Evolutionary conservation across 345 rosid genomes (phyloP).

Genomic region (Aquilaria malaccensis): DNA sequence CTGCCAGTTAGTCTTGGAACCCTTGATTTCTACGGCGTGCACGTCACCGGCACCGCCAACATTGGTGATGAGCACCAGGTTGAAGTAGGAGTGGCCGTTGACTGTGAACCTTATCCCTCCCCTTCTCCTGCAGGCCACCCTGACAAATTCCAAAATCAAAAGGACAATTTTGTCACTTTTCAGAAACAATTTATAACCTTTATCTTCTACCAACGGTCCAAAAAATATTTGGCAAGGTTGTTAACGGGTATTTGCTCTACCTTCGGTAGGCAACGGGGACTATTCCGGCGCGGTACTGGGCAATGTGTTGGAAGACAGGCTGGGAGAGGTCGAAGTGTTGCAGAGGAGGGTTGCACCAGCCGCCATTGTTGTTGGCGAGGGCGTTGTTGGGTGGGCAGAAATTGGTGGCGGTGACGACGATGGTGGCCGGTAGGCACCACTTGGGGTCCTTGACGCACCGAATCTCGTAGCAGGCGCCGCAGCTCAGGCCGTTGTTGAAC

Average conservation of each 20-base stretch:
- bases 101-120: conserved; percentile 75
- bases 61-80: conserved; percentile 63
- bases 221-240: not conserved
- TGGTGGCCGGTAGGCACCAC: conserved; percentile 75
- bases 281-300: conserved; percentile 72
- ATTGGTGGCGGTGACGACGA: conserved; percentile 70
- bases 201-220: conserved; percentile 37
- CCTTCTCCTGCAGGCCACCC: conserved; percentile 61
- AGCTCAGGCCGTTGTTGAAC: conserved; percentile 66
- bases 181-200: not conserved
- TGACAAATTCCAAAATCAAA: conserved; percentile 7
- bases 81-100: conserved; percentile 82
- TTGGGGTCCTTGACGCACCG: conserved; percentile 44
- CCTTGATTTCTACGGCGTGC: conserved; percentile 49
- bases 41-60: conserved; percentile 86
- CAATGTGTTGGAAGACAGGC: conserved; percentile 78
- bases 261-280: conserved; percentile 68
- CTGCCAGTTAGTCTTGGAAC: conserved; percentile 72
- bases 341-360: conserved; percentile 87
- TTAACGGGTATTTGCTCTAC: conserved; percentile 16
- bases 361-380: conserved; percentile 67
- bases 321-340: conserved; percentile 79
- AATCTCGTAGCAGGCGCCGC: conserved; percentile 80
- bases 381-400: conserved; percentile 82
- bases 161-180: not conserved